Evolutionary conservation across 2,329 filamentous ascomycete genomes (phyloP).

Genomic region (Paecilomyces variotii): DNA sequence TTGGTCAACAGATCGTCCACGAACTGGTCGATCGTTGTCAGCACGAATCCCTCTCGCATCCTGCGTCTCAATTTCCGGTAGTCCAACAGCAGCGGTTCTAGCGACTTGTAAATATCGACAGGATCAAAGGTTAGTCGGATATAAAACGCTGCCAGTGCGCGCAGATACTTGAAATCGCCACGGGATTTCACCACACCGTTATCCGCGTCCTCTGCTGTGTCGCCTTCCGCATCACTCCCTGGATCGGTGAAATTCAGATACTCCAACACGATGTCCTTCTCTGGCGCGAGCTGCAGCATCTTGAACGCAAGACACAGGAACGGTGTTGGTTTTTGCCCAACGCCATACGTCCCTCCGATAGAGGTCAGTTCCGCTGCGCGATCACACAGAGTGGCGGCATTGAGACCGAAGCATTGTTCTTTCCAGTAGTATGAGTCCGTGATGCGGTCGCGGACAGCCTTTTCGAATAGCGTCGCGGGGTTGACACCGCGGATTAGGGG

Average conservation of each 20-base stretch:
- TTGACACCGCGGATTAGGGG: slow-evolving; percentile 81
- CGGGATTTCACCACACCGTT: slow-evolving; percentile 24
- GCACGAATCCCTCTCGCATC: slow-evolving; percentile 61
- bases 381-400: slow-evolving; percentile 72
- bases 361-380: slow-evolving; percentile 77
- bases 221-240: slow-evolving; percentile 41
- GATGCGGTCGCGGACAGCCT: slow-evolving; percentile 90
- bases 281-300: slow-evolving; percentile 77
- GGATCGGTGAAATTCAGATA: slow-evolving; percentile 74
- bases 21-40: slow-evolving; percentile 86
- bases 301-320: slow-evolving; percentile 95
- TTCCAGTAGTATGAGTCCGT: slow-evolving; percentile 97
- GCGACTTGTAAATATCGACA: slow-evolving; percentile 66
- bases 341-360: slow-evolving; percentile 81
- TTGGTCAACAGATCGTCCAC: slow-evolving; percentile 86
- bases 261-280: slow-evolving; percentile 67
- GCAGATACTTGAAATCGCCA: slow-evolving; percentile 63
- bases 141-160: slow-evolving; percentile 86
- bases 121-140: slow-evolving; percentile 78
- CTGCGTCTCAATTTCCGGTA: slow-evolving; percentile 73
- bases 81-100: slow-evolving; percentile 80
- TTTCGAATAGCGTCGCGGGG: slow-evolving; percentile 92
- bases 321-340: slow-evolving; percentile 73
- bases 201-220: slow-evolving; percentile 13
- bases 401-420: slow-evolving; percentile 95